Base-by-base conservation (phyloP, 805 yeast species). In the Ogataea chonburiensis region DNA sequence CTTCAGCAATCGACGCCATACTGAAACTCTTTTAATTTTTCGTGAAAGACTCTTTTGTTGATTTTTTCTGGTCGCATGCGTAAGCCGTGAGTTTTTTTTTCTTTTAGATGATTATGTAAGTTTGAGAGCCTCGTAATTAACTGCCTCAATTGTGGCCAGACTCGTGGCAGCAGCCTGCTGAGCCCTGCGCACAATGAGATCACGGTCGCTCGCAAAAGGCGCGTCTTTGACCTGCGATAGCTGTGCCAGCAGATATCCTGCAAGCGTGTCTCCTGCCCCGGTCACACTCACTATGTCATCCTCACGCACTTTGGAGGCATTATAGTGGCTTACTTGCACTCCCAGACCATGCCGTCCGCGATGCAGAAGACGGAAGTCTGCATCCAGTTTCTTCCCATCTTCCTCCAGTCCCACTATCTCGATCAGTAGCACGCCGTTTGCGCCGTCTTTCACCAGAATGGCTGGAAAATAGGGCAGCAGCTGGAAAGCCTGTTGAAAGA, bases 261-360 rank as follows among this genome's bases (percentile, higher is more conserved):
- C 70, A 27, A 87, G 66, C 0, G 93, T 71, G 58, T 87, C 96
- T 8, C 96, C 96, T 0, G 95, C 95, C 2, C 96, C 96, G 7
- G 91, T 86, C 20, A 84, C 95, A 47, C 80, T 85, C 18, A 60
- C 61, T 9, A 82, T 68, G 0, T 57, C 52, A 3, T 64, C 53
- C 26, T 58, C 61, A 1, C 63, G 58, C 3, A 71, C 60, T 1
- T 19, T 22, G 4, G 29, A 16, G 4, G 53, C 53, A 0, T 74
- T 70, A 55, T 71, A 81, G 53, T 83, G 81, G 49, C 84, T 85
- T 14, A 86, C 63, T 6, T 77, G 63, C 4, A 82, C 67, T 4
- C 87, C 87, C 33, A 70, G 40, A 17, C 34, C 43, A 33, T 53
- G 50, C 28, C 58, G 37, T 10, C 61, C 62, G 17, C 43, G 42